phyloP scores from a whole-genome alignment of 306 rosid species.

The Pachyrhizus erosus region DNA sequence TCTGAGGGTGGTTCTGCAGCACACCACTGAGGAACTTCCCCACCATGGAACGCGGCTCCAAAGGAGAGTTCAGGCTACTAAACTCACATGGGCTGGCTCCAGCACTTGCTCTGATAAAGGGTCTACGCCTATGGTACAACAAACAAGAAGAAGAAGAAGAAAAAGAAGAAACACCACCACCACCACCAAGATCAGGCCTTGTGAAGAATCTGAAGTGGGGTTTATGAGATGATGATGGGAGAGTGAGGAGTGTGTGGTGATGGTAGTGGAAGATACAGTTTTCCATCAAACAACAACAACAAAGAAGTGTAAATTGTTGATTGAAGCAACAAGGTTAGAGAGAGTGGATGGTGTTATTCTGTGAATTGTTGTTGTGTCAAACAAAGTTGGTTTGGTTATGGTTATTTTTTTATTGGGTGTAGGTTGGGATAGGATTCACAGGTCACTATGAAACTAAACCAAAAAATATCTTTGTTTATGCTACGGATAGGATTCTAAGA shows the following conservation, averaged over 20 bases:
- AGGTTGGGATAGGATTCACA: neutral
- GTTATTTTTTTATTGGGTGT: too few species aligned
- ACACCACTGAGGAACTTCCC: conserved; percentile 74
- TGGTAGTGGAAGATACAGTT: conserved; percentile 36
- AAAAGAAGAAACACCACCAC: neutral
- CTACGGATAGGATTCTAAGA: conserved; percentile 43
- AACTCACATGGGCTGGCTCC: conserved; percentile 52
- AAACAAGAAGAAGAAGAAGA: neutral
- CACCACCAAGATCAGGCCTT: neutral
- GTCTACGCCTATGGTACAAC: neutral
- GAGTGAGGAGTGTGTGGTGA: conserved; percentile 9
- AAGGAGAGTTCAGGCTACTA: conserved; percentile 74
- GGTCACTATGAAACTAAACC: too few species aligned
- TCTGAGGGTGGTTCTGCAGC: conserved; percentile 79
- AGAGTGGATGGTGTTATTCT: neutral
- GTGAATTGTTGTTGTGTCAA: neutral
- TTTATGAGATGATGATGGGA: conserved; percentile 9
- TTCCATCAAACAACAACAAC: conserved; percentile 49
- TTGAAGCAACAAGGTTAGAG: neutral
- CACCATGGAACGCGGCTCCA: conserved; percentile 63
- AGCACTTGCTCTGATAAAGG: conserved; percentile 30
- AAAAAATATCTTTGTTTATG: conserved; percentile 17
- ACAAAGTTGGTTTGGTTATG: neutral
- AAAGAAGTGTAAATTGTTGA: neutral
- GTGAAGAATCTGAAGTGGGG: conserved; percentile 30